These are phyloP conservation scores for Pichia sp. DNA, from an alignment of 1,139 yeast genomes.

Conservation along the genomic window DNA sequence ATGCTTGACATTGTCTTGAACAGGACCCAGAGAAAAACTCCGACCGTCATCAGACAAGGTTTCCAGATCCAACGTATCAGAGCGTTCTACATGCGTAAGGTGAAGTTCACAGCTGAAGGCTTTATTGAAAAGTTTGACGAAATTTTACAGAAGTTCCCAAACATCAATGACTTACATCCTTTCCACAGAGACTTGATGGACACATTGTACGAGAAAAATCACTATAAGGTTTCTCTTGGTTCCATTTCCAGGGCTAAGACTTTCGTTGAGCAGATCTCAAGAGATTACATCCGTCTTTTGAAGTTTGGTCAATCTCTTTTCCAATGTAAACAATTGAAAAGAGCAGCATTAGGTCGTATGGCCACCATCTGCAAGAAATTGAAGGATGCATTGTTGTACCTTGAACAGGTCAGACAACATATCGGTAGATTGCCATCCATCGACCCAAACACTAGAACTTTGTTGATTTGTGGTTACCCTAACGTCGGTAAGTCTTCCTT, in stretches of 20 bases:
- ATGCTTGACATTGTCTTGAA: constrained; percentile 94
- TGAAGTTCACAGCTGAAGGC: constrained; percentile 92
- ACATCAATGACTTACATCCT: constrained; percentile 96
- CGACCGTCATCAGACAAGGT: constrained; percentile 96
- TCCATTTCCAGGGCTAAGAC: constrained; percentile 92
- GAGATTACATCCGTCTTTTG: constrained; percentile 89
- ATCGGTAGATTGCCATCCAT: constrained; percentile 96
- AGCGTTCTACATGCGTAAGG: constrained; percentile 98
- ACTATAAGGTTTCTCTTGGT: constrained; percentile 95
- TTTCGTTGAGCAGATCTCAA: constrained; percentile 88
- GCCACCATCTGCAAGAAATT: constrained; percentile 93
- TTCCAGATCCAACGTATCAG: constrained; percentile 94
- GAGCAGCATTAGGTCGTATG: constrained; percentile 99
- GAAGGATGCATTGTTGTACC: constrained; percentile 86
- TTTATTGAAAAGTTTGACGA: constrained; percentile 88
- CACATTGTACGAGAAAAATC: constrained; percentile 95
- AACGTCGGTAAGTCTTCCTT: constrained; percentile 98
- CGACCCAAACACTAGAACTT: constrained; percentile 97
- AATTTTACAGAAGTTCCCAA: constrained; percentile 84
- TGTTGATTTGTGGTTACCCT: constrained; percentile 97
- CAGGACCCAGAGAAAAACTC: constrained; percentile 97
- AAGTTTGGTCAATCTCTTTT: constrained; percentile 96
- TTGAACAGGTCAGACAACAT: constrained; percentile 99
- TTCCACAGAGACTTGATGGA: constrained; percentile 98
- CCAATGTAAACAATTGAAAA: constrained; percentile 96